These are phyloP conservation scores for Prunus fruticosa DNA, from an alignment of 306 rosid genomes.

Conservation along the genomic window DNA sequence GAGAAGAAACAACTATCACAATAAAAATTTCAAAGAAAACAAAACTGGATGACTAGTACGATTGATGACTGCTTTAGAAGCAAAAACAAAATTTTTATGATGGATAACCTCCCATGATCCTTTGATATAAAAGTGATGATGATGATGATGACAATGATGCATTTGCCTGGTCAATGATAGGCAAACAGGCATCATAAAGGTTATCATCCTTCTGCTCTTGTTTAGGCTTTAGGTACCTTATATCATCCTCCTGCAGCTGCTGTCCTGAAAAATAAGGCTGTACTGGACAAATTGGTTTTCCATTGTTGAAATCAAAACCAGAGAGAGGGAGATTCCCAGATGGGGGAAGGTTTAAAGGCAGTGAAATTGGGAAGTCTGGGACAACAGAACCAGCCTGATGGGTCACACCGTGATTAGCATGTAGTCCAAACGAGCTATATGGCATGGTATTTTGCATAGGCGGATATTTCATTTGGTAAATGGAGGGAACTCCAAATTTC, in stretches of 20 bases:
- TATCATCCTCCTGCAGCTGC: constrained; percentile 48
- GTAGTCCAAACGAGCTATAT: constrained; percentile 46
- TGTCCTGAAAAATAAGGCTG: constrained; percentile 58
- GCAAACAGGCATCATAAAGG: constrained; percentile 35
- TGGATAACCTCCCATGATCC: constrained; percentile 52
- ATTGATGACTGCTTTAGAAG: constrained; percentile 13
- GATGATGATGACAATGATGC: constrained; percentile 36
- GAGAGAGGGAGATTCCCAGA: constrained; percentile 43
- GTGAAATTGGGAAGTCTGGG: constrained; percentile 61
- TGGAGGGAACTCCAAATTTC: constrained; percentile 54
- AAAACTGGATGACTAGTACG: constrained; percentile 9
- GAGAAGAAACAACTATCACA: background rate
- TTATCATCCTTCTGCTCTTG: constrained; percentile 62
- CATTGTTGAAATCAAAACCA: constrained; percentile 43
- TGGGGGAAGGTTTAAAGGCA: constrained; percentile 53
- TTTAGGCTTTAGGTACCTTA: constrained; percentile 57
- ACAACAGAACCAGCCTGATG: constrained; percentile 41
- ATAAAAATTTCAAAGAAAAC: background rate
- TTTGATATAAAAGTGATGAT: constrained; percentile 39
- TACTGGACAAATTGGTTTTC: constrained; percentile 37
- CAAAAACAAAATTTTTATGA: constrained; percentile 12
- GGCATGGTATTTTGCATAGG: constrained; percentile 44
- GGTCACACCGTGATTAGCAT: constrained; percentile 28
- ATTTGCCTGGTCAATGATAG: constrained; percentile 46
- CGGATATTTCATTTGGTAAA: constrained; percentile 58